phyloP scores from a whole-genome alignment of 2,329 filamentous ascomycete genomes.

The Phialocephala sp. region DNA sequence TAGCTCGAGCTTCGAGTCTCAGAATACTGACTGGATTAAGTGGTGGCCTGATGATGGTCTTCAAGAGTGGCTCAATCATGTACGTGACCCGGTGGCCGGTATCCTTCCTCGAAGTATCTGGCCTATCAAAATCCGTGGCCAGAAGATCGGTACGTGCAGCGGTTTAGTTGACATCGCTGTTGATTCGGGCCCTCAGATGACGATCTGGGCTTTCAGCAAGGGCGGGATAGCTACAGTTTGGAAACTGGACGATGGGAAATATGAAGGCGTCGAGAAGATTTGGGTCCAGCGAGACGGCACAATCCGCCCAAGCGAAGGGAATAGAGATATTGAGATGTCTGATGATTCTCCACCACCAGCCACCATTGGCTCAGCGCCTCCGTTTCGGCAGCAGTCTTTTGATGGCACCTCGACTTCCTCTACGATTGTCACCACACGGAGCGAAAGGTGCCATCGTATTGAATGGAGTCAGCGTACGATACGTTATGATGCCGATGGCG shows the following conservation, averaged over 20 bases:
- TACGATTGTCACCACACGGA: neutral
- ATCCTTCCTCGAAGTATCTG: constrained; percentile 45
- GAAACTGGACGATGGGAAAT: constrained; percentile 47
- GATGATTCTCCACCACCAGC: constrained; percentile 17
- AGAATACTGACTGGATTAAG: constrained; percentile 42
- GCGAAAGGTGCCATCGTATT: neutral
- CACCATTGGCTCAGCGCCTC: neutral
- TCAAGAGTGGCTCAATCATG: constrained; percentile 44
- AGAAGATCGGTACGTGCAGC: constrained; percentile 52
- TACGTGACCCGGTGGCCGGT: constrained; percentile 30
- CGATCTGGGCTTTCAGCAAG: constrained; percentile 58
- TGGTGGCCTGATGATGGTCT: constrained; percentile 48
- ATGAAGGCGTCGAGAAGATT: constrained; percentile 17
- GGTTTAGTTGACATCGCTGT: constrained; percentile 57
- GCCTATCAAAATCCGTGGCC: constrained; percentile 56
- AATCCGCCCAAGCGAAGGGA: constrained; percentile 32
- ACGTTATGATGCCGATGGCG: constrained; percentile 33
- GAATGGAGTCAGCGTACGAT: constrained; percentile 18
- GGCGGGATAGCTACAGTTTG: constrained; percentile 52
- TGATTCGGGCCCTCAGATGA: constrained; percentile 50
- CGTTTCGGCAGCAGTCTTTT: constrained; percentile 28
- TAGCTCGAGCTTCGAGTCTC: constrained; percentile 13
- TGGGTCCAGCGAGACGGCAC: constrained; percentile 41
- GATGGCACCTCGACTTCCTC: constrained; percentile 29
- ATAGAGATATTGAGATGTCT: constrained; percentile 33